Base-by-base conservation (phyloP, 2,329 filamentous ascomycete genomes). In the Pseudogymnoascus sp. region DNA sequence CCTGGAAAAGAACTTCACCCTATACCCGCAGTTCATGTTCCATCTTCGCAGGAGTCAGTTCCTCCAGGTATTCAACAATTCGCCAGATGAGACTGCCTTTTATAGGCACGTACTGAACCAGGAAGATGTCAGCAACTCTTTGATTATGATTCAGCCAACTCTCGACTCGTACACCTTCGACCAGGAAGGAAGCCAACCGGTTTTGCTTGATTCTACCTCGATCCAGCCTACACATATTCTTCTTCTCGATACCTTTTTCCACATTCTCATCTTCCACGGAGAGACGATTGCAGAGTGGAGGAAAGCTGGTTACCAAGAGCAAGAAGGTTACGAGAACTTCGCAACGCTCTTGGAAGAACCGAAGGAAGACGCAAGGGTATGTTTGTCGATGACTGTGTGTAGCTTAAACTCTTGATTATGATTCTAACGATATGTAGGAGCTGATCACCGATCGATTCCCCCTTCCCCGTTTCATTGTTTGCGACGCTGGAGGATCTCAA, bases 1-100 rank as follows among this genome's bases (percentile, higher is more conserved):
- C 37, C 78, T 96, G 66, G 95, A 99, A 77, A 97, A 97, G 85
- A 99, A 99, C 81, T 99, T 99, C 74, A 98, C 93, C 0, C 83
- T 99, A 14, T 99, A 99, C 73, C 95, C 95, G 26, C 95, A 99
- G 75, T 99, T 99, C 79, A 99, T 99, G 95, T 99, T 99, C 82
- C 95, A 99, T 76, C 84, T 99, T 65, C 89, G 95, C 70, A 87
- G 95, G 76, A 96, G 92, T 77, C 95, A 98, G 76, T 99, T 99
- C 81, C 78, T 99, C 68, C 95, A 99, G 74, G 93, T 99, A 63
- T 99, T 99, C 84, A 99, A 99, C 81, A 99, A 98, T 77, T 98
- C 93, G 0, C 95, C 95, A 6, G 95, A 99, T 71, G 95, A 99
- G 78, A 99, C 95, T 24, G 95, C 95, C n/a, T 99, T 99, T 78